phyloP scores from a whole-genome alignment of 2,329 filamentous ascomycete species.

The Epichloe typhina region DNA sequence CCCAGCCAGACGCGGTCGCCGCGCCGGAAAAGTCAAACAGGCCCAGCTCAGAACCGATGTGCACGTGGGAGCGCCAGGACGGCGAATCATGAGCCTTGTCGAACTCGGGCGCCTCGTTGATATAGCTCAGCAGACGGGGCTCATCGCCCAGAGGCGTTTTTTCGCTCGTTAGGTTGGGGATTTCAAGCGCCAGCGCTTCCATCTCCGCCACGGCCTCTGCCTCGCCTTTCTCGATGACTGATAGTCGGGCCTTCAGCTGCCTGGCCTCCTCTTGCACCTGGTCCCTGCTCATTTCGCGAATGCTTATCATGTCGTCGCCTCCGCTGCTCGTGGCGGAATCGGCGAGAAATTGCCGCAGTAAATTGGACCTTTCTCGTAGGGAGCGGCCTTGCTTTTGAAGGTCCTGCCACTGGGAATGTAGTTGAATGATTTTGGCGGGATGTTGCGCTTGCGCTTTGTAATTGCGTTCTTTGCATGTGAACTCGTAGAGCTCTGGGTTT shows the following conservation, averaged over 20 bases:
- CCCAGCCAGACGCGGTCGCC: conserved; percentile 79
- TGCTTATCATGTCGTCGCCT: conserved; percentile 25
- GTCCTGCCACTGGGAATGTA: conserved; percentile 45
- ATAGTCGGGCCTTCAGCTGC: conserved; percentile 48
- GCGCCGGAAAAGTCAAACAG: conserved; percentile 83
- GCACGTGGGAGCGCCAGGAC: conserved; percentile 62
- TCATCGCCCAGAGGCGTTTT: conserved; percentile 60
- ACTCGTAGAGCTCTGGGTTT: conserved; percentile 65
- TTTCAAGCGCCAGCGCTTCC: conserved; percentile 56
- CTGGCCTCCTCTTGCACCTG: conserved; percentile 51
- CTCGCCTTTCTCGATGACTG: conserved; percentile 48
- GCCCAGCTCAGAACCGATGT: conserved; percentile 74
- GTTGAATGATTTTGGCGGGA: conserved; percentile 39
- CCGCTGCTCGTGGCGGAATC: conserved; percentile 35
- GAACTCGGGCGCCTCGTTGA: conserved; percentile 54
- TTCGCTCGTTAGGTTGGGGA: conserved; percentile 76
- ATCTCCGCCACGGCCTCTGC: conserved; percentile 50
- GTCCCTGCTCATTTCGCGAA: conserved; percentile 29
- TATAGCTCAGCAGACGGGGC: conserved; percentile 56
- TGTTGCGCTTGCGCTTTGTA: conserved; percentile 47
- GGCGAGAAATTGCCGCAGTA: conserved; percentile 40
- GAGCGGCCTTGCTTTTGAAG: conserved; percentile 46
- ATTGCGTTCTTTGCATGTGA: conserved; percentile 77
- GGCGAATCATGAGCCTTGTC: conserved; percentile 15
- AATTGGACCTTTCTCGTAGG: conserved; percentile 54